Evolutionary conservation across 352 stramenopile species (phyloP).

Genomic region (Phytopythium chamaehyphon): DNA sequence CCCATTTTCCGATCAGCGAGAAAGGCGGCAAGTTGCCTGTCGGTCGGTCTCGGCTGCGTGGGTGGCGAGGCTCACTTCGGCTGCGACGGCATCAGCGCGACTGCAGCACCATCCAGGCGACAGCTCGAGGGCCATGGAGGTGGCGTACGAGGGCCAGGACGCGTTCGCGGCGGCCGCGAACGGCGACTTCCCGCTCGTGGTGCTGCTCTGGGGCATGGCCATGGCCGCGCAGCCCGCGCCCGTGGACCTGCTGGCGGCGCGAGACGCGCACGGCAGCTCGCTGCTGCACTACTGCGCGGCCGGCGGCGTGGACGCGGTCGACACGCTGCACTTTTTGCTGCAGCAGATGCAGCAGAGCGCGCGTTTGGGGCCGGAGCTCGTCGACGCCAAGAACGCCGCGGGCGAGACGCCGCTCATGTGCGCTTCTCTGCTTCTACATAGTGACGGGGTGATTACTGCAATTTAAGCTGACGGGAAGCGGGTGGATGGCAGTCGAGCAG

Average conservation of each 20-base stretch:
- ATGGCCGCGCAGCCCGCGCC: slow-evolving; percentile 55
- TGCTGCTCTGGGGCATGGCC: slow-evolving; percentile 83
- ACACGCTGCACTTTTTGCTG: slow-evolving; percentile 79
- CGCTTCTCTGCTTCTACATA: not conserved
- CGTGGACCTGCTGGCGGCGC: slow-evolving; percentile 41
- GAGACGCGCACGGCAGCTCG: slow-evolving; percentile 46
- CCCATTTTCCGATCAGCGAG: not conserved
- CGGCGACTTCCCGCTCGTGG: slow-evolving; percentile 81
- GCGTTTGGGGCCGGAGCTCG: slow-evolving; percentile 19
- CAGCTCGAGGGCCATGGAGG: slow-evolving; percentile 28
- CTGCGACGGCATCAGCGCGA: not conserved
- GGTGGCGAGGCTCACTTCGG: not conserved
- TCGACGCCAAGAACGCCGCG: slow-evolving; percentile 53
- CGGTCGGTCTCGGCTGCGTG: too few species aligned
- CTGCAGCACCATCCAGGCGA: not conserved
- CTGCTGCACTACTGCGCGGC: slow-evolving; percentile 64
- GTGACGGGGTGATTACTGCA: too few species aligned
- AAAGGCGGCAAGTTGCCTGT: too few species aligned
- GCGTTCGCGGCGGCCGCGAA: slow-evolving; percentile 71
- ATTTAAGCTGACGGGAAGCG: too few species aligned
- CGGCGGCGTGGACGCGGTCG: slow-evolving; percentile 33
- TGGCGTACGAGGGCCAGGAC: slow-evolving; percentile 71
- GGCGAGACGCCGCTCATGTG: slow-evolving; percentile 78
- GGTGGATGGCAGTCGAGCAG: slow-evolving; percentile 57
- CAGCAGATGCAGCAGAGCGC: slow-evolving; percentile 51